Evolutionary conservation across 2,329 filamentous ascomycete genomes (phyloP), one percentile per base, ranked within the genome.

Genomic region (Phaeosphaeriaceae sp.): DNA sequence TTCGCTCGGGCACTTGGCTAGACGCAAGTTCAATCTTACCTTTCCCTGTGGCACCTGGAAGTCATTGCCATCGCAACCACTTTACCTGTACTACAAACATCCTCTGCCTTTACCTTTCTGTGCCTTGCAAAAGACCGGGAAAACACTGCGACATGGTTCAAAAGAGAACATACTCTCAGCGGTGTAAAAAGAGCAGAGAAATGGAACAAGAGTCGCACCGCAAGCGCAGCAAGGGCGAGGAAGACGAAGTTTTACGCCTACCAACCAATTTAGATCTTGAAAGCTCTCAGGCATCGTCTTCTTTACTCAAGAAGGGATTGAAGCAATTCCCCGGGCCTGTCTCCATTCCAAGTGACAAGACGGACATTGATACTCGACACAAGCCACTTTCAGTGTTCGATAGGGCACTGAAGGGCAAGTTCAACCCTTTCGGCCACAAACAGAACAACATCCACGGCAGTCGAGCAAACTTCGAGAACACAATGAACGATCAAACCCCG

Each of bases 301-400:
- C 42, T 12, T 18, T 49, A 16, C 43, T 52, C 20, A 58, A 58
- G 40, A 56, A 42, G 30, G 48, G 50, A 20, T 46, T 49, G 17
- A 48, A 50, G 15, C 35, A 30, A 6, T 64, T 55, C 37, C 37
- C 46, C 28, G 60, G 61, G 2, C 63, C 60, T 8, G 42, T 58
- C 8, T 63, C 58, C 16, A 53, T 63, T 26, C 23, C 23, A 26
- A 26, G 46, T 12, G 50, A 60, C 2, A 52, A 60, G 6, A 36
- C 45, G 29, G 53, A 56, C 29, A 21, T 38, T 3, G 50, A 56
- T 39, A 34, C n/a, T 40, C 46, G 15, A 48, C 48, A 38, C 15
- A 49, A 46, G 12, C 42, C 30, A 28, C 29, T 42, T 3, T 48
- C 48, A 6, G 45, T 56, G 3, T 55, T 65, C 16, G 61, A 65